A percentile compares a stretch with the other conserved stretches of the same genome.
Evolutionary conservation across 139 green algal genomes (phyloP).

Genomic region (Raphidocelis subcapitata): DNA sequence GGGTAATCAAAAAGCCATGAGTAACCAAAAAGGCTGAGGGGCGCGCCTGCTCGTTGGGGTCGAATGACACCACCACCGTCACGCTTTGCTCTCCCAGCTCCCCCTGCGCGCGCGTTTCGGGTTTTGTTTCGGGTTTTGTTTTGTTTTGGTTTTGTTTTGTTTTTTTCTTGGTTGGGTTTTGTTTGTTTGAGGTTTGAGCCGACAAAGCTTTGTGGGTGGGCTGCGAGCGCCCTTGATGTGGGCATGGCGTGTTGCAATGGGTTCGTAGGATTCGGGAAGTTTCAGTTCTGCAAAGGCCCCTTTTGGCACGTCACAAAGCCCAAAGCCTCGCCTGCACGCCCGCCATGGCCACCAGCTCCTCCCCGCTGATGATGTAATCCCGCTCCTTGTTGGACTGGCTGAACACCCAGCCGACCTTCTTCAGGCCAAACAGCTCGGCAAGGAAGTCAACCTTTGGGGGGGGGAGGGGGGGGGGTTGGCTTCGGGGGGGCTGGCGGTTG

Average conservation of each 20-base stretch:
- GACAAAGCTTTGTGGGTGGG: no score
- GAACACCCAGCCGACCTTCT: slow-evolving; percentile 91
- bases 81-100: slow-evolving; percentile 77
- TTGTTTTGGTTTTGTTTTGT: no score
- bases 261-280: no score
- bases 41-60: slow-evolving; percentile 34
- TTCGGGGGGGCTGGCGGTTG: no score
- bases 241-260: no score
- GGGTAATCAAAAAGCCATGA: no score
- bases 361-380: slow-evolving; percentile 85
- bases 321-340: slow-evolving; percentile 50
- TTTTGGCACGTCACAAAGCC: not conserved
- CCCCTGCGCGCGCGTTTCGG: slow-evolving; percentile 30
- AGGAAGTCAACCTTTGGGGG: slow-evolving; percentile 45
- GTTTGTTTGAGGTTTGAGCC: no score
- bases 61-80: slow-evolving; percentile 84
- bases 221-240: no score
- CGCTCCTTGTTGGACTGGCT: slow-evolving; percentile 71
- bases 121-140: not conserved
- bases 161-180: not conserved
- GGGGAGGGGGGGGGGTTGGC: no score
- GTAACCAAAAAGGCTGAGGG: not conserved
- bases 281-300: no score
- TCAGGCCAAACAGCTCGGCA: slow-evolving; percentile 41
- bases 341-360: slow-evolving; percentile 71